Base-by-base conservation (phyloP, 2,329 filamentous ascomycete species). In the Taxawa tesnikishii region DNA sequence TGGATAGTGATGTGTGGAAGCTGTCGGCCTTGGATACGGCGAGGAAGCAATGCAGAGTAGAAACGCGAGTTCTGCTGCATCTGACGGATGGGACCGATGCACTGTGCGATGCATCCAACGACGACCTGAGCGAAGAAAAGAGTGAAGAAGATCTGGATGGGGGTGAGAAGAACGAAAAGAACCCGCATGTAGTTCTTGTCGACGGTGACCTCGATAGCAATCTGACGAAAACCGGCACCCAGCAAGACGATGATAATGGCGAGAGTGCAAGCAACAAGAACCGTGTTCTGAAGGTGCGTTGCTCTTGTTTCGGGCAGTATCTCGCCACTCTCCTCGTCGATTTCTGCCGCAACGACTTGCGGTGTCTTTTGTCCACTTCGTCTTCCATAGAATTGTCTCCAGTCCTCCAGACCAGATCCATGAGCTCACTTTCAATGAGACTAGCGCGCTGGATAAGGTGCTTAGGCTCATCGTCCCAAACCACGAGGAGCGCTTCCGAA, bases 51-150 rank as follows among this genome's bases (percentile, higher is more conserved):
- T 1, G 79, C 83, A 0, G 83, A 88, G 59, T 80, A 90, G 61
- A 78, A 88, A 53, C 80, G 82, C 48, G 80, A 84, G 65, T 90
- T 90, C 46, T 68, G 60, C 18, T 67, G 71, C 53, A 88, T 66
- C 50, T 87, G 79, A 29, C 70, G 68, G 35, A 85, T 72, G 1
- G 83, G 81, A 4, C 83, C 83, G 36, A 87, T 71, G 42, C 80
- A 73, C 52, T 87, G 81, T 3, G 78, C 74, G 46, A 85, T 54
- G 49, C 77, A 83, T 38, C 80, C 79, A 31, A 85, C 62, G 37
- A 87, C 79, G 47, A 84, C 80, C 54, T 85, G 79, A 14, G 67
- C 75, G 50, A 88, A 85, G 62, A 88, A 83, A 48, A 87, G 67
- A 3, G 80, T 83, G 60, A 87, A 84, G 64, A 85, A 84, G 37